A percentile compares a stretch with the other conserved stretches of the same genome.
These are phyloP conservation scores for Gracilaria gracilis DNA, from an alignment of 23 red algal genomes.

Conservation along the genomic window DNA sequence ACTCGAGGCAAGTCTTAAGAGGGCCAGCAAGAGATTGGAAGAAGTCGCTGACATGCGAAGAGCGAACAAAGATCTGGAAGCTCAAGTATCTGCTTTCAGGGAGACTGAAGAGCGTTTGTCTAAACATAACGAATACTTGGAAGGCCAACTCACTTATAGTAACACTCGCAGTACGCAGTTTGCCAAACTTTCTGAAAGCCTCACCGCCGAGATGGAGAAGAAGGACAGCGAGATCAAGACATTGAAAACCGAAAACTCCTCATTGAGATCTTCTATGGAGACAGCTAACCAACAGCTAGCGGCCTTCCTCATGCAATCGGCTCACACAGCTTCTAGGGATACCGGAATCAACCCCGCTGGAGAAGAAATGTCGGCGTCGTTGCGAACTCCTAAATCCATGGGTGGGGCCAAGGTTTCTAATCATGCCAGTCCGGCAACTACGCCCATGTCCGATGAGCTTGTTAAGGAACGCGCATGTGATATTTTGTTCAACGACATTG, in stretches of 20 bases:
- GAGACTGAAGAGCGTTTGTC: conserved; percentile 46
- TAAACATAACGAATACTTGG: conserved; percentile 55
- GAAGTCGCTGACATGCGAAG: conserved; percentile 49
- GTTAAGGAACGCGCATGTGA: conserved; percentile 41
- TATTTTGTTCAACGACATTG: conserved; percentile 32
- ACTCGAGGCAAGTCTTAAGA: conserved; percentile 56
- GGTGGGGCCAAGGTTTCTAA: not conserved
- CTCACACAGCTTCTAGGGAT: conserved; percentile 18
- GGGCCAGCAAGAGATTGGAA: conserved; percentile 62
- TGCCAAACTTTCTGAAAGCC: conserved; percentile 40
- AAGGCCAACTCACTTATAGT: conserved; percentile 44
- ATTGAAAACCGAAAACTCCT: conserved; percentile 9
- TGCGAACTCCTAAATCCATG: not conserved
- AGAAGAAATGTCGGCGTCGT: conserved; percentile 19
- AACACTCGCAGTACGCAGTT: conserved; percentile 52
- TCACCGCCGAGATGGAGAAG: conserved; percentile 48
- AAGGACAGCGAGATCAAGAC: conserved; percentile 43
- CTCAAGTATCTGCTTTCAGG: conserved; percentile 45
- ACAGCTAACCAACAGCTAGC: conserved; percentile 54
- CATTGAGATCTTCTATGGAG: conserved; percentile 31
- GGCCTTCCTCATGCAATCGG: conserved; percentile 37
- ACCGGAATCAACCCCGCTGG: conserved; percentile 6
- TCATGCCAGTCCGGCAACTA: not conserved
- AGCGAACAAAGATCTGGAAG: conserved; percentile 50
- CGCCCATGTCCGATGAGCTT: not conserved